Evolutionary conservation across 257 asterid species (phyloP).

Genomic region (Vinca minor): DNA sequence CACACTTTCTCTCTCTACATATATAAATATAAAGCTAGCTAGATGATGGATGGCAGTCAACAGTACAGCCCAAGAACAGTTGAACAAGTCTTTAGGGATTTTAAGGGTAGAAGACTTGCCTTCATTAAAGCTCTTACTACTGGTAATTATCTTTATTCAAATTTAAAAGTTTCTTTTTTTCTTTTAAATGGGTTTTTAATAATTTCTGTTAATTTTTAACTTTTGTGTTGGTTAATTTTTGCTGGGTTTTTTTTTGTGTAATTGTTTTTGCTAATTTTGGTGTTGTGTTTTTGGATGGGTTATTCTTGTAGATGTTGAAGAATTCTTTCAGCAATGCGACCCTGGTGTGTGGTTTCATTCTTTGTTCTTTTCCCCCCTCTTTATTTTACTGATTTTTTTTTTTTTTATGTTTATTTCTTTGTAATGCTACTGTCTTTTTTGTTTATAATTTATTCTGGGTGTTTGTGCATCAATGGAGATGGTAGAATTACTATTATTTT

Average conservation of each 20-base stretch:
- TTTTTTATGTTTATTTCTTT: neutral
- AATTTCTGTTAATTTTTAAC: neutral
- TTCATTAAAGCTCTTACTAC: constrained; percentile 32
- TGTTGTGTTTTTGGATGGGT: too few relatives aligned
- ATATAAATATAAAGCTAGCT: neutral
- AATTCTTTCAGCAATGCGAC: constrained; percentile 32
- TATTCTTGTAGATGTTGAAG: constrained; percentile 25
- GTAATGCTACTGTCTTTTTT: neutral
- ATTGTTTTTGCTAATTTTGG: too few relatives aligned
- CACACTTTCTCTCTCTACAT: too few relatives aligned
- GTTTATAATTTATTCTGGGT: neutral
- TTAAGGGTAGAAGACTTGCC: constrained; percentile 28
- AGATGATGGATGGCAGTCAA: constrained; percentile 26
- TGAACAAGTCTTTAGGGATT: constrained; percentile 30
- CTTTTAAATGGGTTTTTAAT: neutral
- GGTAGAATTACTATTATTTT: neutral
- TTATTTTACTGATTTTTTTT: neutral
- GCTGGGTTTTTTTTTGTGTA: neutral
- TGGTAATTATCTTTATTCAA: constrained; percentile 16
- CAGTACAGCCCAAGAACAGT: constrained; percentile 28
- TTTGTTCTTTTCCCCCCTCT: too few relatives aligned
- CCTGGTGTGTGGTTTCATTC: constrained; percentile 24
- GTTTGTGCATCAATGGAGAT: neutral
- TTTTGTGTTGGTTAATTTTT: neutral
- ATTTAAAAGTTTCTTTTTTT: neutral